These are phyloP conservation scores for Tothia fuscella DNA, from an alignment of 2,329 filamentous ascomycete genomes.

Conservation along the genomic window DNA sequence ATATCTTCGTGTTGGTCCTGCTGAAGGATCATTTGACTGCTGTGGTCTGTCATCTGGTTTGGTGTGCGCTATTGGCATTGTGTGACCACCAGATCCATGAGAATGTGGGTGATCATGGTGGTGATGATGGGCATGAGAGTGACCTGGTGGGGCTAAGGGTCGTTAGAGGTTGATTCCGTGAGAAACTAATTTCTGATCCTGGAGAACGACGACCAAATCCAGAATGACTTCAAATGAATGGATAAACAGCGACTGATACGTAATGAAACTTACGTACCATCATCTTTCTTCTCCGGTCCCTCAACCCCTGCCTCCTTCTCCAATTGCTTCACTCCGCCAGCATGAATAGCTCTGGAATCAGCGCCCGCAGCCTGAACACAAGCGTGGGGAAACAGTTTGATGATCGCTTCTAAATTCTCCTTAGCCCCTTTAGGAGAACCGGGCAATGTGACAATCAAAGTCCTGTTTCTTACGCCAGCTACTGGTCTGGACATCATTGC, in stretches of 20 bases:
- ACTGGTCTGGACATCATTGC: slow-evolving; percentile 94
- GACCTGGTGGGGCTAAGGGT: too few species aligned
- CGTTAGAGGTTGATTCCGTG: neutral
- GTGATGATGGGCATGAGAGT: slow-evolving; percentile 29
- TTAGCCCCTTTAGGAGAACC: slow-evolving; percentile 91
- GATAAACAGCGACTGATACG: neutral
- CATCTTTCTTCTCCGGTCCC: slow-evolving; percentile 13
- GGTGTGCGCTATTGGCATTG: slow-evolving; percentile 56
- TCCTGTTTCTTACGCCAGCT: slow-evolving; percentile 71
- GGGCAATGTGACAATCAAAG: slow-evolving; percentile 77
- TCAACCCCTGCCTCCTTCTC: slow-evolving; percentile 67
- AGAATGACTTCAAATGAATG: too few species aligned
- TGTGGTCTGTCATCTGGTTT: slow-evolving; percentile 43
- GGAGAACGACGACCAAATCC: too few species aligned
- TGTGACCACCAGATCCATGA: slow-evolving; percentile 48
- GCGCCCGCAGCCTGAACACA: slow-evolving; percentile 77
- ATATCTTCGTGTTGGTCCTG: slow-evolving; percentile 55
- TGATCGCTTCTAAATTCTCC: slow-evolving; percentile 79
- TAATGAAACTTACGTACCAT: slow-evolving; percentile 14
- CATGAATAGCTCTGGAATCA: slow-evolving; percentile 68
- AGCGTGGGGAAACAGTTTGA: slow-evolving; percentile 91
- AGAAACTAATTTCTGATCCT: neutral
- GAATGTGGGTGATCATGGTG: slow-evolving; percentile 44
- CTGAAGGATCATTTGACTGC: slow-evolving; percentile 47
- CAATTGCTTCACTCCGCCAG: slow-evolving; percentile 69